Conservation (phyloP, 2,329 filamentous ascomycete species). For the Aureobasidium musti region DNA sequence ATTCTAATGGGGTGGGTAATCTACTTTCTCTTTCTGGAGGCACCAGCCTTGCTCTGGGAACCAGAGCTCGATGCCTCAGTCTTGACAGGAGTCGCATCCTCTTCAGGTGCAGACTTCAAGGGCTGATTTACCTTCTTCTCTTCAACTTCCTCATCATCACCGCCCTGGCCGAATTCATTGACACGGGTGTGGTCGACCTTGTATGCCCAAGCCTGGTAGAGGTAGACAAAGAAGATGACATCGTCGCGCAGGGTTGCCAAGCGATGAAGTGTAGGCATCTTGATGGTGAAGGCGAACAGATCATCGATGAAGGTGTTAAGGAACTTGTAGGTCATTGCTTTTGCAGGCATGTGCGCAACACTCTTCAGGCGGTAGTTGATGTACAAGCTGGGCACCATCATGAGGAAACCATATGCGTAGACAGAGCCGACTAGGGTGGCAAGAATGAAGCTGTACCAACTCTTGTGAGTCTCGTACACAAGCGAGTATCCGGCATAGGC, state of each 20-base stretch:
- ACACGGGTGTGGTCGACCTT: constrained; percentile 87
- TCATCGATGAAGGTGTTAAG: constrained; percentile 99
- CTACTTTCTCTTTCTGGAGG: constrained; percentile 36
- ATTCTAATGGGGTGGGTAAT: not conserved
- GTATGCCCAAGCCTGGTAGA: constrained; percentile 94
- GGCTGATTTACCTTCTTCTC: constrained; percentile 52
- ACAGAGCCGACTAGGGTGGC: constrained; percentile 93
- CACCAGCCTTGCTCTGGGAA: constrained; percentile 28
- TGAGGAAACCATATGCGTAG: constrained; percentile 96
- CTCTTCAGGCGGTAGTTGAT: constrained; percentile 96
- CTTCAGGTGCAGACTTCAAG: constrained; percentile 41
- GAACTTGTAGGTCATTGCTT: constrained; percentile 98
- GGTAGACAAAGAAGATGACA: constrained; percentile 95
- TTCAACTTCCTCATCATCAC: constrained; percentile 69
- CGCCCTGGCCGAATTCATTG: constrained; percentile 97
- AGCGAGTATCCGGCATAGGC: constrained; percentile 92
- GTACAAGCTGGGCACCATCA: constrained; percentile 98
- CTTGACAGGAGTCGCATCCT: constrained; percentile 25
- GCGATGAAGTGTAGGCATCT: constrained; percentile 94
- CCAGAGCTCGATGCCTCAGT: constrained; percentile 25
- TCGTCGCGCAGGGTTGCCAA: constrained; percentile 92
- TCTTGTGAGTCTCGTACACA: constrained; percentile 92
- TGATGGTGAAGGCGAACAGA: constrained; percentile 97
- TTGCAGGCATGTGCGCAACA: constrained; percentile 94
- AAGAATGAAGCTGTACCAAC: constrained; percentile 96